Conservation (phyloP, 192 early-diverging fungal species). For the Glomus cerebriforme region DNA sequence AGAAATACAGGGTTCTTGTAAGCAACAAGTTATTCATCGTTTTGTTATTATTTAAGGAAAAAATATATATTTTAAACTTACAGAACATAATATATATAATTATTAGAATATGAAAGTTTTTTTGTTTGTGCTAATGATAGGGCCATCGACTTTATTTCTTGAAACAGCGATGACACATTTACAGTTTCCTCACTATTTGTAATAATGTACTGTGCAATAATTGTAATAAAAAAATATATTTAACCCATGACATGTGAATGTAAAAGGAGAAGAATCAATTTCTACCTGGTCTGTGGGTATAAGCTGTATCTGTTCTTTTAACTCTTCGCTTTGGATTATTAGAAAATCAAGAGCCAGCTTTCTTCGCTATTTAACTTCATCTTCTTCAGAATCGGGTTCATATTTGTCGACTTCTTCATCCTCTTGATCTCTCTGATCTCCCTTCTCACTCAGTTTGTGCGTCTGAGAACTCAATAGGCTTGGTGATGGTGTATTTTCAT, state of each 20-base stretch:
- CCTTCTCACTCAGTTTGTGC: too few relatives aligned
- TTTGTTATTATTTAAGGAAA: conserved; percentile 1
- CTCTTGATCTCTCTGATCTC: too few relatives aligned
- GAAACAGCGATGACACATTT: conserved; percentile 4
- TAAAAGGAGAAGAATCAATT: conserved; percentile 2
- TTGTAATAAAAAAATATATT: neutral
- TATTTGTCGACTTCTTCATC: too few relatives aligned
- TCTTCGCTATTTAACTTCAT: too few relatives aligned
- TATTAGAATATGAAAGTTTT: conserved; percentile 4
- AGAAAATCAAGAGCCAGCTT: too few relatives aligned
- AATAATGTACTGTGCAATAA: neutral
- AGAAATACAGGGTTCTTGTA: conserved; percentile 4
- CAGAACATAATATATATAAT: conserved; percentile 8
- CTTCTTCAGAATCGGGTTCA: too few relatives aligned
- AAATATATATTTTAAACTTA: neutral
- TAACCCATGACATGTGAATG: neutral
- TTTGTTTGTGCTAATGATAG: neutral
- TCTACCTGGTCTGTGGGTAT: conserved; percentile 1
- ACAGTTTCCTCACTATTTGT: neutral
- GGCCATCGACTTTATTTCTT: conserved; percentile 3
- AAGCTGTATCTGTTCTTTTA: too few relatives aligned
- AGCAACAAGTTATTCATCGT: neutral
- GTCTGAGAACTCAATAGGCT: too few relatives aligned
- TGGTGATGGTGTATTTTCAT: too few relatives aligned
- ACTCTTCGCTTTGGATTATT: too few relatives aligned